phyloP scores from a whole-genome alignment of 768 basidiomycete species.

The Russula foetens region DNA sequence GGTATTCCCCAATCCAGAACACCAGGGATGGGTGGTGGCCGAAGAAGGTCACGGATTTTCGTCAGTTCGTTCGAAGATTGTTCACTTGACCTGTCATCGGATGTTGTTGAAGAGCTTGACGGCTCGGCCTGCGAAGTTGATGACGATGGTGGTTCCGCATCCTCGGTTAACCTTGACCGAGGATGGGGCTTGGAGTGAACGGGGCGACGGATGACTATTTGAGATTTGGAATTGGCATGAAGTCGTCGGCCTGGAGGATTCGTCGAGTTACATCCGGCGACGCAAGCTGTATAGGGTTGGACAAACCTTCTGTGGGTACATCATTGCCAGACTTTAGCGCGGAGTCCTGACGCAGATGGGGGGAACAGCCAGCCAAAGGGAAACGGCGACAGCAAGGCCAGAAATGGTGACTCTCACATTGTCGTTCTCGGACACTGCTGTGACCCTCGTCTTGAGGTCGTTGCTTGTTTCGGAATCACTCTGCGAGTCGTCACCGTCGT shows the following conservation, averaged over 20 bases:
- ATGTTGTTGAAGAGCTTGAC: conserved; percentile 2
- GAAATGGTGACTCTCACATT: conserved; percentile 22
- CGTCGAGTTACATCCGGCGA: neutral
- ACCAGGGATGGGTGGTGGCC: conserved; percentile 57
- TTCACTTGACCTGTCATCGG: conserved; percentile 5
- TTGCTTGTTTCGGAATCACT: conserved; percentile 16
- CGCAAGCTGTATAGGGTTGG: neutral
- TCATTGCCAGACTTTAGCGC: conserved; percentile 15
- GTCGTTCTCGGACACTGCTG: neutral
- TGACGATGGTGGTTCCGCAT: neutral
- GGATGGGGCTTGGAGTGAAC: conserved; percentile 16
- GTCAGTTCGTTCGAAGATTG: conserved; percentile 35
- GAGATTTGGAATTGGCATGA: conserved; percentile 10
- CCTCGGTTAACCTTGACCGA: conserved; percentile 13
- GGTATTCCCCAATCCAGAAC: conserved; percentile 75
- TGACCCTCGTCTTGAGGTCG: neutral
- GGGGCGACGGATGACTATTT: conserved; percentile 17
- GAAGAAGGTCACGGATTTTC: conserved; percentile 46
- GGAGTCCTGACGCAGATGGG: conserved; percentile 19
- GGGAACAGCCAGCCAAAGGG: conserved; percentile 20
- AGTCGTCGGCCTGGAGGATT: conserved; percentile 6
- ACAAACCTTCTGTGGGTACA: conserved; percentile 14
- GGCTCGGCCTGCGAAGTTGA: neutral
- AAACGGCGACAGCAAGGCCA: conserved; percentile 19
- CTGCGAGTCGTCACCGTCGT: conserved; percentile 20